phyloP scores from a whole-genome alignment of 2,329 filamentous ascomycete species.

The Aspergillus sp. region DNA sequence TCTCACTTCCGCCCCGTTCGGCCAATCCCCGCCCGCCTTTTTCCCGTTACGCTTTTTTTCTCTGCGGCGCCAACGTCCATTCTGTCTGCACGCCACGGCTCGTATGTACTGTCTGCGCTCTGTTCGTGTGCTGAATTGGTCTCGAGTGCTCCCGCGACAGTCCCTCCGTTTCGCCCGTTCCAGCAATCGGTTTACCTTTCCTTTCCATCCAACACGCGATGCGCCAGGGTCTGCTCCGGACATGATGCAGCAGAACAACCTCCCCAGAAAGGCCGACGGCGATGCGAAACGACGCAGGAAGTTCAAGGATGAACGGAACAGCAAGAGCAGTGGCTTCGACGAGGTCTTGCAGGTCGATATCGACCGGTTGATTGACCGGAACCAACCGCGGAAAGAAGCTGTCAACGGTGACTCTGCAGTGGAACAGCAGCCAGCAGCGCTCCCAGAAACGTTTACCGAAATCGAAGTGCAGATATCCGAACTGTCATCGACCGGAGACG shows the following conservation, averaged over 20 bases:
- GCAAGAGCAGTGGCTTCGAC: constrained; percentile 56
- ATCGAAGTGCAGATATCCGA: constrained; percentile 73
- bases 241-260: constrained; percentile 18
- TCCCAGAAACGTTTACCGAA: constrained; percentile 64
- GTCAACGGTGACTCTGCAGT: constrained; percentile 15
- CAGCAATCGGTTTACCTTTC: not conserved
- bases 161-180: constrained; percentile 1
- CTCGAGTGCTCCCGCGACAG: not conserved
- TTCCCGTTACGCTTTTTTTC: constrained; percentile 2
- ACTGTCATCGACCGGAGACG: constrained; percentile 87
- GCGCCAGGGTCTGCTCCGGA: constrained; percentile 12
- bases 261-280: constrained; percentile 16
- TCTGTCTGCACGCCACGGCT: not conserved
- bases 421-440: constrained; percentile 11
- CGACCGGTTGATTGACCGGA: constrained; percentile 33
- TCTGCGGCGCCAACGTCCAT: not conserved
- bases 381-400: constrained; percentile 18
- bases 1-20: constrained; percentile 1
- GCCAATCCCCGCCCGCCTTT: constrained; percentile 17
- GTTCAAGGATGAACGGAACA: constrained; percentile 50
- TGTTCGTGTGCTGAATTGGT: not conserved
- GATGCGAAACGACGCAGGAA: constrained; percentile 34
- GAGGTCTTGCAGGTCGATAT: constrained; percentile 61
- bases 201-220: constrained; percentile 4
- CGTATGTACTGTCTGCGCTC: not conserved